Conservation (phyloP, 1,284 basidiomycete genomes). For the Puccinia coronata region DNA sequence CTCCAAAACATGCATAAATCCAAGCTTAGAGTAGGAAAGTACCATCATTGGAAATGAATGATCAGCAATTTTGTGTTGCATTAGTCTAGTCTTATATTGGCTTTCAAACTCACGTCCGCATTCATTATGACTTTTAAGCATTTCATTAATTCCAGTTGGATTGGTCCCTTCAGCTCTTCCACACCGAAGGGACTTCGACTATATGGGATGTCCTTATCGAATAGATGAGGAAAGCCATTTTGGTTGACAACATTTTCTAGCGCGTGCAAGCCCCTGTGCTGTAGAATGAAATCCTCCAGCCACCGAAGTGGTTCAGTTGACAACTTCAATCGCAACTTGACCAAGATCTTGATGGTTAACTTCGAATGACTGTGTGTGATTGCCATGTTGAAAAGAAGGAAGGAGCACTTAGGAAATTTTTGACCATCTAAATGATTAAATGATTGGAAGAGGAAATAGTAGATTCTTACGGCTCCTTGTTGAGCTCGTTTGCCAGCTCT, state of each 20-base stretch:
- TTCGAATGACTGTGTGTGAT: constrained; percentile 60
- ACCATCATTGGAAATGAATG: constrained; percentile 20
- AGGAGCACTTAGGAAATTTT: neutral
- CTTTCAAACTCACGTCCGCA: constrained; percentile 68
- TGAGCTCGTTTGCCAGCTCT: constrained; percentile 4
- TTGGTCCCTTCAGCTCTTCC: constrained; percentile 69
- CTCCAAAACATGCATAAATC: constrained; percentile 71
- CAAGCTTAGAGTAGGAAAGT: constrained; percentile 63
- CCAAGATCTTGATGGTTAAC: constrained; percentile 73
- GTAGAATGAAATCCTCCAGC: constrained; percentile 72
- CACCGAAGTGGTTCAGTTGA: constrained; percentile 77
- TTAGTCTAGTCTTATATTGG: neutral
- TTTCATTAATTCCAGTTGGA: constrained; percentile 73
- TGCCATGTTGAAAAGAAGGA: neutral
- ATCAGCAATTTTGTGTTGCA: no score
- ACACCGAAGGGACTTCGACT: constrained; percentile 65
- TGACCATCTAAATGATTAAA: neutral
- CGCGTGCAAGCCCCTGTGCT: constrained; percentile 68
- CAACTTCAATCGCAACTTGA: constrained; percentile 79
- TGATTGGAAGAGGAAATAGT: constrained; percentile 50
- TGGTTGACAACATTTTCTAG: constrained; percentile 66
- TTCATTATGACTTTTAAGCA: constrained; percentile 80
- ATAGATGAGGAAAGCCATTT: constrained; percentile 61
- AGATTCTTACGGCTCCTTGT: constrained; percentile 24
- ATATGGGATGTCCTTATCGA: neutral